Percentiles rank a stretch among this genome's conserved stretches.
These are phyloP conservation scores for Trichophyton rubrum DNA, from an alignment of 2,329 filamentous ascomycete species.

Conservation along the genomic window DNA sequence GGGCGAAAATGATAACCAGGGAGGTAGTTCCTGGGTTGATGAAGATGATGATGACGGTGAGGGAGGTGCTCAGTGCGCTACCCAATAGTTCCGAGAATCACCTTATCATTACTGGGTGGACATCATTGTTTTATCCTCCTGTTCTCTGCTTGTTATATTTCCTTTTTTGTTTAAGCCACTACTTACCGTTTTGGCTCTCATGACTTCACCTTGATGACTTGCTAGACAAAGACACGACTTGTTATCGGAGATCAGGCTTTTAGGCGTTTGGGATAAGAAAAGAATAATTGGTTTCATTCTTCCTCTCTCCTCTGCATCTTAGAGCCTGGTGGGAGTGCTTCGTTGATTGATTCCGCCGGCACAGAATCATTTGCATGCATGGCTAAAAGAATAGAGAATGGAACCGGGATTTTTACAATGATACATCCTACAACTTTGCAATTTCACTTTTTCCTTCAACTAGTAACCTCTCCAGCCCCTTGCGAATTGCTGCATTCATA, in stretches of 20 bases:
- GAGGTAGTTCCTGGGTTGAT: slow-evolving; percentile 37
- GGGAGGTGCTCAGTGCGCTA: slow-evolving; percentile 34
- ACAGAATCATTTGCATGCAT: neutral
- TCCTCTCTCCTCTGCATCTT: neutral
- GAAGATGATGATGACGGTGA: slow-evolving; percentile 34
- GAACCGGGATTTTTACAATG: neutral
- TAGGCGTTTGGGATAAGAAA: slow-evolving; percentile 4
- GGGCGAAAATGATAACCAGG: slow-evolving; percentile 33
- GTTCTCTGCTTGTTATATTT: neutral
- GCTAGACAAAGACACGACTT: slow-evolving; percentile 6
- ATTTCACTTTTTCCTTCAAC: slow-evolving; percentile 16
- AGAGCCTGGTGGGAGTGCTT: neutral
- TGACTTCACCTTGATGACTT: slow-evolving; percentile 2
- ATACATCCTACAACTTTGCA: neutral
- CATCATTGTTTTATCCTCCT: neutral
- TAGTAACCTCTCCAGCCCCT: slow-evolving; percentile 46
- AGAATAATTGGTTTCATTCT: neutral
- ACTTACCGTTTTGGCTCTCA: slow-evolving; percentile 1
- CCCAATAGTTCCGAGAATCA: slow-evolving; percentile 28
- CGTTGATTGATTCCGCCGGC: neutral
- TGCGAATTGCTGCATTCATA: slow-evolving; percentile 30
- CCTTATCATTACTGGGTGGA: neutral
- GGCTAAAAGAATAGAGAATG: neutral
- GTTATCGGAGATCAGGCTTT: slow-evolving; percentile 4
- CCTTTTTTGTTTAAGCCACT: neutral